Percentiles rank a stretch among this genome's conserved stretches.
These are phyloP conservation scores for Boletus barrowsii DNA, from an alignment of 768 basidiomycete genomes.

Conservation along the genomic window DNA sequence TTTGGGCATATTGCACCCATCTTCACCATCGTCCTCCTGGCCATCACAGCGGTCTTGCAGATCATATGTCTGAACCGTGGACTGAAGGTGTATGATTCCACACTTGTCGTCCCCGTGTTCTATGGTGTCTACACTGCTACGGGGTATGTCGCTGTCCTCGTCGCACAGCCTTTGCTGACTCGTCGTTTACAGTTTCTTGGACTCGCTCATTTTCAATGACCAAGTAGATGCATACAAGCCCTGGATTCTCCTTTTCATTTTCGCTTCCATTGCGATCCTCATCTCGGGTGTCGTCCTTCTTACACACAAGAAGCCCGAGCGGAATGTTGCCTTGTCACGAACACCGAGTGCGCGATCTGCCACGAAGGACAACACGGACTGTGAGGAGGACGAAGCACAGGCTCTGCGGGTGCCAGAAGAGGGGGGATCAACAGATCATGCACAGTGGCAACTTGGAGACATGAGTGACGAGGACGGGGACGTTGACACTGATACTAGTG, in stretches of 20 bases:
- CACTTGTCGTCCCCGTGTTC: constrained; percentile 90
- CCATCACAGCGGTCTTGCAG: constrained; percentile 78
- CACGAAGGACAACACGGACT: constrained; percentile 11
- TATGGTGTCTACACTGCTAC: constrained; percentile 89
- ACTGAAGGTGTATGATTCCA: constrained; percentile 86
- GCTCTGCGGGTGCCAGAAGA: constrained; percentile 35
- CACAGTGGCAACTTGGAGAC: constrained; percentile 72
- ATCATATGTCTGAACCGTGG: constrained; percentile 91
- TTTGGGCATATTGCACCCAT: constrained; percentile 81
- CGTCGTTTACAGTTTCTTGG: constrained; percentile 44
- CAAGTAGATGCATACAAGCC: constrained; percentile 81
- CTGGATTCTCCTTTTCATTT: constrained; percentile 88
- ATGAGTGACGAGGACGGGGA: constrained; percentile 63
- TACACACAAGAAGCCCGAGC: constrained; percentile 87
- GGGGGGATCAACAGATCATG: constrained; percentile 34
- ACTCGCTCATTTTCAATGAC: constrained; percentile 78
- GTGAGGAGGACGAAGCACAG: constrained; percentile 39
- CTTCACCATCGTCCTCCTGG: constrained; percentile 62
- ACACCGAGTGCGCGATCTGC: constrained; percentile 24
- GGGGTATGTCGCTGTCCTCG: constrained; percentile 48
- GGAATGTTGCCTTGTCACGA: constrained; percentile 28
- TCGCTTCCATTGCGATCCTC: constrained; percentile 80
- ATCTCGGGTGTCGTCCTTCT: constrained; percentile 91
- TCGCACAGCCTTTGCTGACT: constrained; percentile 4
- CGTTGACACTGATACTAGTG: constrained; percentile 37